These are phyloP conservation scores for Plasmodium berghei DNA, from an alignment of 169 alveolate genomes.

Conservation along the genomic window DNA sequence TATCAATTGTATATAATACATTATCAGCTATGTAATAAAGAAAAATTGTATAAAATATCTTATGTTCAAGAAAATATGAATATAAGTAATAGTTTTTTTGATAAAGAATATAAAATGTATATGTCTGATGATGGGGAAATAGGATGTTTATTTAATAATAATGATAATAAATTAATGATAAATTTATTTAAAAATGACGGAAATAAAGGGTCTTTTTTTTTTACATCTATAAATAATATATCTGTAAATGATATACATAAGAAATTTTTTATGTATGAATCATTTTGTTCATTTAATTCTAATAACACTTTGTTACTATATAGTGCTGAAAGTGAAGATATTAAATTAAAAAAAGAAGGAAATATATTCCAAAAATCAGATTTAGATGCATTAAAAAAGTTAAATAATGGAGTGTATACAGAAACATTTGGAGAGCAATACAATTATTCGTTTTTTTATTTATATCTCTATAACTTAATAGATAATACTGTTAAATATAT, in stretches of 20 bases:
- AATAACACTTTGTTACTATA: slow-evolving; percentile 55
- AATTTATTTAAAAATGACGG: slow-evolving; percentile 47
- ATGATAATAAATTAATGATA: slow-evolving; percentile 58
- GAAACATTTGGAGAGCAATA: slow-evolving; percentile 75
- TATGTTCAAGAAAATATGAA: slow-evolving; percentile 49
- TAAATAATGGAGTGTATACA: slow-evolving; percentile 47
- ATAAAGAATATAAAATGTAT: slow-evolving; percentile 64
- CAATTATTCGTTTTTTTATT: slow-evolving; percentile 53
- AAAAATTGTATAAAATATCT: slow-evolving; percentile 62
- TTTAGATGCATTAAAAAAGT: slow-evolving; percentile 22
- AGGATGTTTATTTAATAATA: slow-evolving; percentile 62
- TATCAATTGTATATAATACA: slow-evolving; percentile 66
- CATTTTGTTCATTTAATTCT: slow-evolving; percentile 60
- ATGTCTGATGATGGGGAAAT: slow-evolving; percentile 56
- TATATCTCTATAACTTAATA: slow-evolving; percentile 57
- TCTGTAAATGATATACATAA: slow-evolving; percentile 42
- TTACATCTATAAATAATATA: slow-evolving; percentile 43
- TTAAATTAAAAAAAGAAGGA: slow-evolving; percentile 27
- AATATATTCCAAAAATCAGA: slow-evolving; percentile 10
- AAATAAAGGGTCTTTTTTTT: slow-evolving; percentile 23
- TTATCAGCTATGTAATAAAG: slow-evolving; percentile 63
- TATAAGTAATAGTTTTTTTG: slow-evolving; percentile 52
- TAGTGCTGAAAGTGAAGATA: slow-evolving; percentile 70
- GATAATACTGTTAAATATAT: slow-evolving; percentile 49
- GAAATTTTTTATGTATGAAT: slow-evolving; percentile 37